A percentile compares a stretch with the other conserved stretches of the same genome.
phyloP scores from a whole-genome alignment of 768 basidiomycete genomes.

The Vararia minispora region DNA sequence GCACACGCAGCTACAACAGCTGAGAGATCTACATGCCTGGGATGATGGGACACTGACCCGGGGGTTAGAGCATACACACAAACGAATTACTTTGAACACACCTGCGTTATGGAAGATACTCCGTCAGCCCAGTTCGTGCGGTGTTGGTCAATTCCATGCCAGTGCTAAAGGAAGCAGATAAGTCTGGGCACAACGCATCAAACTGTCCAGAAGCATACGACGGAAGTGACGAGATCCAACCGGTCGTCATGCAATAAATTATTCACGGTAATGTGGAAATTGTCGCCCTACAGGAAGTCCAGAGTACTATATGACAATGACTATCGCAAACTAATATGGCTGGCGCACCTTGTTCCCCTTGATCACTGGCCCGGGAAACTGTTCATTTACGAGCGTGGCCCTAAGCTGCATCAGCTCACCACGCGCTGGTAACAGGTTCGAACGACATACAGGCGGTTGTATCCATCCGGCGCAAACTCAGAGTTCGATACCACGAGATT shows the following conservation, averaged over 20 bases:
- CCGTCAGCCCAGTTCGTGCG: conserved; percentile 11
- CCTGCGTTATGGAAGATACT: conserved; percentile 10
- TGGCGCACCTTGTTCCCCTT: conserved; percentile 2
- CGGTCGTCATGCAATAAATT: background rate
- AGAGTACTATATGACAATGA: background rate
- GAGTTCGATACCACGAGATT: too few species aligned
- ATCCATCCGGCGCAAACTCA: too few species aligned
- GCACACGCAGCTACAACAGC: background rate
- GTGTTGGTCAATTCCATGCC: conserved; percentile 16
- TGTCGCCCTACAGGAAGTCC: background rate
- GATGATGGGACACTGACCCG: conserved; percentile 17
- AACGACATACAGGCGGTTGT: too few species aligned
- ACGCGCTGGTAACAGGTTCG: too few species aligned
- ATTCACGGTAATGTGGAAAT: conserved; percentile 2
- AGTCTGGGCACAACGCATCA: background rate
- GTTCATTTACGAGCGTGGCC: too few species aligned
- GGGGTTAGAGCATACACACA: too few species aligned
- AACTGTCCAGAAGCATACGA: conserved; percentile 1
- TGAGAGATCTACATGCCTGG: conserved; percentile 7
- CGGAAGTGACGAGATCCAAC: conserved; percentile 7
- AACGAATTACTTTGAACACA: too few species aligned
- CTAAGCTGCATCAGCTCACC: too few species aligned
- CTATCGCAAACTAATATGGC: too few species aligned
- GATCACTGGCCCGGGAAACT: conserved; percentile 9
- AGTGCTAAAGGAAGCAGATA: conserved; percentile 9